These are phyloP conservation scores for Auricularia auricula-judae DNA, from an alignment of 768 basidiomycete genomes.

Conservation along the genomic window DNA sequence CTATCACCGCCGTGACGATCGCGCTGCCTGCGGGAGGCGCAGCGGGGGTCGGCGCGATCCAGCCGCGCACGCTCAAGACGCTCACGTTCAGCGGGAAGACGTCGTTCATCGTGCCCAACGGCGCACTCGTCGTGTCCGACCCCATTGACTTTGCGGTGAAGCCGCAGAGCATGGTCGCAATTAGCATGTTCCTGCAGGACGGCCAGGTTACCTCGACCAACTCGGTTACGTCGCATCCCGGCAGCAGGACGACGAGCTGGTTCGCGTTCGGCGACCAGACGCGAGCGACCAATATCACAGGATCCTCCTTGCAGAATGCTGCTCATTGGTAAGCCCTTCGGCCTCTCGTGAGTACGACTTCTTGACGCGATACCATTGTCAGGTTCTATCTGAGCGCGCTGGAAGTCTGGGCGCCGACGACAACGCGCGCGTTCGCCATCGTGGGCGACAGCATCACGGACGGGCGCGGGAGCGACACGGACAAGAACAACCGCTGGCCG, in stretches of 20 bases:
- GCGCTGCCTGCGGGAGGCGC: conserved; percentile 27
- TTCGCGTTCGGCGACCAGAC: conserved; percentile 2
- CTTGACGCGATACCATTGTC: too few relatives aligned
- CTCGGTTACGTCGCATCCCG: conserved; percentile 35
- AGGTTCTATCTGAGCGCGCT: conserved; percentile 33
- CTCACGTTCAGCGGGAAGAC: conserved; percentile 35
- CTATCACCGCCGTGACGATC: conserved; percentile 34
- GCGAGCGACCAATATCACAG: conserved; percentile 16
- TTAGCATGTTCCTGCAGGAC: conserved; percentile 29
- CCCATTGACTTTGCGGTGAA: conserved; percentile 29
- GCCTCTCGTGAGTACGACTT: too few relatives aligned
- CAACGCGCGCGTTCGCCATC: conserved; percentile 25
- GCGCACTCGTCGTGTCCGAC: conserved; percentile 35
- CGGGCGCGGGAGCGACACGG: conserved; percentile 34
- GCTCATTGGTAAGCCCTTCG: conserved; percentile 22
- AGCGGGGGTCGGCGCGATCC: conserved; percentile 28
- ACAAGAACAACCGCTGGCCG: conserved; percentile 42
- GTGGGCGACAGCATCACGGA: conserved; percentile 46
- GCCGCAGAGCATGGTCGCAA: conserved; percentile 28
- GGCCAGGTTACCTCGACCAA: conserved; percentile 27
- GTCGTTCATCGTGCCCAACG: conserved; percentile 31
- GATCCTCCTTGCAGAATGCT: conserved; percentile 18
- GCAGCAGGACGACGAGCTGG: conserved; percentile 35
- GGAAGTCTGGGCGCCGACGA: conserved; percentile 26
- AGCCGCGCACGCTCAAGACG: conserved; percentile 21